phyloP scores from a whole-genome alignment of 257 asterid genomes.

The Echites panduratus region DNA sequence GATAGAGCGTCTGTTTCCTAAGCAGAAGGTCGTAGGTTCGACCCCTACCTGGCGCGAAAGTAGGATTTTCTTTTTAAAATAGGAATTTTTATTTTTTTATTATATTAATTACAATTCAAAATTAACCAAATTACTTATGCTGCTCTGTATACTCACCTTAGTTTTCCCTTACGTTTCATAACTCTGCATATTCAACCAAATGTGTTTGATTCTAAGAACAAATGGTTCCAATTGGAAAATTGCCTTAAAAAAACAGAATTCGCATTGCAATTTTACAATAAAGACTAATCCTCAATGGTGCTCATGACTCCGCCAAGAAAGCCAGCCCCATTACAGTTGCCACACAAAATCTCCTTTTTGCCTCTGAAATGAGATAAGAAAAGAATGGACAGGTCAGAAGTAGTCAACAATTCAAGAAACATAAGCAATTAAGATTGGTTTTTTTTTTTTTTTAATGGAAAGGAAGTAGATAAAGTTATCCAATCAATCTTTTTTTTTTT shows the following conservation, averaged over 20 bases:
- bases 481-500: not conserved
- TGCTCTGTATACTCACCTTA: too few relatives aligned
- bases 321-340: conserved; percentile 90
- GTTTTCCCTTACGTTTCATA: too few relatives aligned
- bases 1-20: conserved; percentile 98
- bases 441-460: not conserved
- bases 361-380: conserved; percentile 44
- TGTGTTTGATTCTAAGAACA: not conserved
- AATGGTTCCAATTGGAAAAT: not conserved
- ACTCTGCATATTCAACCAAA: too few relatives aligned
- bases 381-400: not conserved
- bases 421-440: not conserved
- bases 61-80: too few relatives aligned
- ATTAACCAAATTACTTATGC: not conserved
- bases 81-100: too few relatives aligned
- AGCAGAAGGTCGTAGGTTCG: conserved; percentile 95
- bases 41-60: conserved; percentile 99
- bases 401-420: not conserved
- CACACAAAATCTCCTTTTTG: conserved; percentile 34
- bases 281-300: conserved; percentile 42
- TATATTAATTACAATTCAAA: too few relatives aligned
- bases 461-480: not conserved
- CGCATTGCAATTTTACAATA: not conserved
- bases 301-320: conserved; percentile 92
- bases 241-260: not conserved